These are phyloP conservation scores for Pachyrhizus erosus DNA, from an alignment of 306 rosid species.

Conservation along the genomic window DNA sequence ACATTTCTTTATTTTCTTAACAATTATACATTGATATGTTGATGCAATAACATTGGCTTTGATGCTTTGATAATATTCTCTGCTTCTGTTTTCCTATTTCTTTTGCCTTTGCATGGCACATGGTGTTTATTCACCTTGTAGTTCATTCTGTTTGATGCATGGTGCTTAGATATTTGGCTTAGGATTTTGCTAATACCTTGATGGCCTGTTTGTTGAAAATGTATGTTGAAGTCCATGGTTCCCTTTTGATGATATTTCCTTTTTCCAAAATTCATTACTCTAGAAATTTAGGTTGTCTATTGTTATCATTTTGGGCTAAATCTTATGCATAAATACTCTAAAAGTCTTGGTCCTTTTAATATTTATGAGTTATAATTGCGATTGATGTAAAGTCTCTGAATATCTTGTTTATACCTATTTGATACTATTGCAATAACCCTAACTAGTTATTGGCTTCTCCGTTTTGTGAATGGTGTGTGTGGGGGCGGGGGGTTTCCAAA, in stretches of 20 bases:
- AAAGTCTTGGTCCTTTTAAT: too few species aligned
- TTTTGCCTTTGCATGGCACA: background rate
- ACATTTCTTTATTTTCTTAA: conserved; percentile 26
- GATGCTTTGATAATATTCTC: conserved; percentile 14
- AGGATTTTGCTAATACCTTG: conserved; percentile 12
- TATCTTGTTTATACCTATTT: too few species aligned
- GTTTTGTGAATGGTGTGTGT: too few species aligned
- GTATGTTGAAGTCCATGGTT: background rate
- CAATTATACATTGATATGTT: background rate
- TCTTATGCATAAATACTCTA: too few species aligned
- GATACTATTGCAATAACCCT: too few species aligned
- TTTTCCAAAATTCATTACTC: too few species aligned
- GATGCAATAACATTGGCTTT: conserved; percentile 16
- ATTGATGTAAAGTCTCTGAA: too few species aligned
- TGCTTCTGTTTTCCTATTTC: background rate
- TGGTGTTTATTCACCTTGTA: background rate
- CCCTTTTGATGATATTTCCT: background rate
- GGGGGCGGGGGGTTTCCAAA: too few species aligned
- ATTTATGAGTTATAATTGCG: too few species aligned
- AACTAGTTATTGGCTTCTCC: too few species aligned
- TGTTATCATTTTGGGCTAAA: too few species aligned
- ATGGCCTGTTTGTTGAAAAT: background rate
- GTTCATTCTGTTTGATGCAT: background rate
- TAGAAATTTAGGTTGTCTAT: too few species aligned
- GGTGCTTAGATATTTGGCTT: background rate